Evolutionary conservation across 768 basidiomycete species (phyloP).

Genomic region (Rhodotorula toruloides): DNA sequence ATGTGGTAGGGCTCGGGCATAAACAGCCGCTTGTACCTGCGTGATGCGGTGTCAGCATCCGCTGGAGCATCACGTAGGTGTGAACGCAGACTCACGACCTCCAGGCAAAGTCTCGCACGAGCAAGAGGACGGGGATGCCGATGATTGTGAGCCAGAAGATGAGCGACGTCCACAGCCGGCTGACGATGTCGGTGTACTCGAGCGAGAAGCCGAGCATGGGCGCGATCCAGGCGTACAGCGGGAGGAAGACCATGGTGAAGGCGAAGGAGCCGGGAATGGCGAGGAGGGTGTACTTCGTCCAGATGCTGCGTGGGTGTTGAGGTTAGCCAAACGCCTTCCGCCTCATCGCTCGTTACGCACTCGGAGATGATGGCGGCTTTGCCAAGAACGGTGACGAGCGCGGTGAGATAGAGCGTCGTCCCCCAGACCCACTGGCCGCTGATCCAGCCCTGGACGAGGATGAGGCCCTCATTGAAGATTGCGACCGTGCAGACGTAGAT

Average conservation of each 20-base stretch:
- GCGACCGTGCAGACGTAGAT: slow-evolving; percentile 81
- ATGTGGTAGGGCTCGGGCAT: slow-evolving; percentile 90
- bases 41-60: neutral
- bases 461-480: slow-evolving; percentile 88
- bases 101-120: slow-evolving; percentile 86
- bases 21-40: slow-evolving; percentile 85
- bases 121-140: slow-evolving; percentile 74
- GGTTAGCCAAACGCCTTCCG: neutral
- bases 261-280: slow-evolving; percentile 96
- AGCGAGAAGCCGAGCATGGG: slow-evolving; percentile 81
- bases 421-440: slow-evolving; percentile 99
- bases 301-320: slow-evolving; percentile 58
- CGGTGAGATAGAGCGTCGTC: slow-evolving; percentile 86
- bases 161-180: slow-evolving; percentile 77
- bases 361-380: slow-evolving; percentile 97
- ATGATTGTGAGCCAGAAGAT: slow-evolving; percentile 87
- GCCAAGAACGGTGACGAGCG: slow-evolving; percentile 88
- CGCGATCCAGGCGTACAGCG: slow-evolving; percentile 79
- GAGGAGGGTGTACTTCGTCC: slow-evolving; percentile 96
- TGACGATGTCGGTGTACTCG: slow-evolving; percentile 84
- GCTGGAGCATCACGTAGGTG: neutral
- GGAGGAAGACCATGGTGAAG: slow-evolving; percentile 93
- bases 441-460: slow-evolving; percentile 71
- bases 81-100: slow-evolving; percentile 71
- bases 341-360: slow-evolving; percentile 54